Evolutionary conservation across 2,329 filamentous ascomycete genomes (phyloP), one percentile per base, ranked within the genome.

Genomic region (Elsinoe australis): DNA sequence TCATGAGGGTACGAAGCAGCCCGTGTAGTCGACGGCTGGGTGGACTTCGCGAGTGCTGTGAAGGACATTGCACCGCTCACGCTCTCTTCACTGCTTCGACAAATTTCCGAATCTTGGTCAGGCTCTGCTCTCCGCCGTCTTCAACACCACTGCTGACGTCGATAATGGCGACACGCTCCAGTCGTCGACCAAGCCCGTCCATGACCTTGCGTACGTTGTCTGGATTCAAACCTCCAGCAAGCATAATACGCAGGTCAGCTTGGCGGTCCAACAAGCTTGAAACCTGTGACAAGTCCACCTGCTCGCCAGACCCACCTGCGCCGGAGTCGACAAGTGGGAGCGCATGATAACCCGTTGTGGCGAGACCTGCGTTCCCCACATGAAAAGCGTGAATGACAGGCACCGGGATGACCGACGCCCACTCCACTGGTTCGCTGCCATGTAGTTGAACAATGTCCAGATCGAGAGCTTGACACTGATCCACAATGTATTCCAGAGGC

Each of bases 111-210:
- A 98, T 96, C 70, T 84, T 94, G 14, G 79, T 77, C 50, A 90
- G 59, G 64, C 82, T 85, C 67, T 98, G 92, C 61, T 79, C 72
- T 2, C 88, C 90, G 56, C 83, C 77, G 28, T 80, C 81, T 67
- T 96, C 92, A 2, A 98, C 88, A 0, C 94, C 94, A 60, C 87
- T 95, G 65, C 88, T 95, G 15, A 95, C 87, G 70, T 98, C 92
- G 3, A 98, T 85, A 1, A 83, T 89, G 26, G 88, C 70, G 9
- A 95, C 78, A 51, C 82, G 78, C 7, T 71, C 71, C 19, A 72
- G 71, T 7, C 78, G 63, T 5, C 75, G 70, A 0, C 80, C 83
- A 12, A 90, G 68, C 10, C 75, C 73, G 17, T 72, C 69, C 14
- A 98, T 69, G 5, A 78, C 75, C 4, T 78, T 71, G 1, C 70